Percentiles rank a stretch among this genome's conserved stretches.
These are phyloP conservation scores for Phytophthora cactorum DNA, from an alignment of 352 stramenopile species.

Conservation along the genomic window DNA sequence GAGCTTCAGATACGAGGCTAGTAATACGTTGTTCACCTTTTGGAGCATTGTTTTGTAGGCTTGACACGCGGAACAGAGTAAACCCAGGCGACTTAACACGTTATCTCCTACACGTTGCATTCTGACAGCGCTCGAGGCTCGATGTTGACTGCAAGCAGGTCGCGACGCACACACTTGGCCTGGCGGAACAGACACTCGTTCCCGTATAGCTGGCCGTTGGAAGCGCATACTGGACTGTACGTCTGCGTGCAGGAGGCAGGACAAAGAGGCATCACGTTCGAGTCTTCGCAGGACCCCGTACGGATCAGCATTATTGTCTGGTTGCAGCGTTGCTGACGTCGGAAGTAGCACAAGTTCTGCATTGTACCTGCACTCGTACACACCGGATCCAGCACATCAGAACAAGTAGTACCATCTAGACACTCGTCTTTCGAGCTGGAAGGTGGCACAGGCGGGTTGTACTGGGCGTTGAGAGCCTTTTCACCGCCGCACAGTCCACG, in stretches of 20 bases:
- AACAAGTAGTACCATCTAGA: conserved; percentile 40
- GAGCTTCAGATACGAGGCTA: background rate
- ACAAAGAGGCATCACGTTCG: conserved; percentile 34
- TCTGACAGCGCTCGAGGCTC: conserved; percentile 20
- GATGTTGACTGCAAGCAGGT: conserved; percentile 29
- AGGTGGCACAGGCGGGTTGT: conserved; percentile 28
- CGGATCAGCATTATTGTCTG: conserved; percentile 30
- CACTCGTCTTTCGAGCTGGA: background rate
- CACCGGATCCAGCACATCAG: conserved; percentile 51
- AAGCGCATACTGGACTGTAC: conserved; percentile 55
- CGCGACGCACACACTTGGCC: conserved; percentile 45
- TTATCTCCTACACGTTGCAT: conserved; percentile 21
- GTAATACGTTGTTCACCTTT: background rate
- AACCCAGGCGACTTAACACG: conserved; percentile 19
- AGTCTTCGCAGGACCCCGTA: conserved; percentile 35
- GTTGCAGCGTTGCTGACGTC: conserved; percentile 38
- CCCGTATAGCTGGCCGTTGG: conserved; percentile 55
- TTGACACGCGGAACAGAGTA: conserved; percentile 25
- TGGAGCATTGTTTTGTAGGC: conserved; percentile 22
- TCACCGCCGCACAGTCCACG: conserved; percentile 40
- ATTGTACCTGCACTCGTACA: conserved; percentile 57
- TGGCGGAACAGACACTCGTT: conserved; percentile 66
- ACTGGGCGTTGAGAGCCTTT: conserved; percentile 32
- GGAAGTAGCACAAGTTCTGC: conserved; percentile 51
- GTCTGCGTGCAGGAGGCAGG: conserved; percentile 43